Base-by-base conservation (phyloP, 1,139 yeast species). In the Hyphopichia fennica region DNA sequence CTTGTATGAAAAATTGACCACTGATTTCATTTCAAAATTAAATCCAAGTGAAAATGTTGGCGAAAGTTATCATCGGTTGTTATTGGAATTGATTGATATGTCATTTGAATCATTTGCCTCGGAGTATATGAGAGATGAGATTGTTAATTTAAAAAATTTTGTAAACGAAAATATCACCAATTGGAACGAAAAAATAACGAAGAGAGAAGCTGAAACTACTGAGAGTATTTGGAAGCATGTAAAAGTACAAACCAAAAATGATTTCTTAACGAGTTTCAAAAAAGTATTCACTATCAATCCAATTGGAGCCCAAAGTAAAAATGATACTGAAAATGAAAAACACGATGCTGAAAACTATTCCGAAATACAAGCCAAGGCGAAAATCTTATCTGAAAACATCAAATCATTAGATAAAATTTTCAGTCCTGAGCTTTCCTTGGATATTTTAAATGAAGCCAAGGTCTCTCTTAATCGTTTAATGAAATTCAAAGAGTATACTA, bases 201-300 rank as follows among this genome's bases (percentile, higher is more conserved):
- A 63, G 44, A 53, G 73, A 45, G 78, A 72, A 47, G 66, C 64
- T 32, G 75, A 71, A 48, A 71, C 76, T 0, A 57, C 69, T 1
- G 66, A 67, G 45, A 67, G 53, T 41, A 72, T 73, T 34, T 56
- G 68, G 40, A 65, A 67, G 45, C 69, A 67, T 39, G 77, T 73
- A 13, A 65, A 63, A 47, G 60, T 64, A 7, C 77, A 72, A 49
- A 57, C 75, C 1, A 73, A 72, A 40, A 69, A 64, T 47, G 79
- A 73, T 48, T 72, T 73, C 45, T 64, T 82, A 42, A 66, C 82
- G 31, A 78, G 83, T 53, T 85, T 85, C 59, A 78, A 81, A 23
- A 84, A 81, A 51, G 83, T 84, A 57, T 68, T 78, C 44, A 69
- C 77, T 10, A 73, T 79, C 35, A 72, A 69, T 48, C 49, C 56